These are phyloP conservation scores for Diplotaxis tenuifolia DNA, from an alignment of 345 rosid species.

Conservation along the genomic window DNA sequence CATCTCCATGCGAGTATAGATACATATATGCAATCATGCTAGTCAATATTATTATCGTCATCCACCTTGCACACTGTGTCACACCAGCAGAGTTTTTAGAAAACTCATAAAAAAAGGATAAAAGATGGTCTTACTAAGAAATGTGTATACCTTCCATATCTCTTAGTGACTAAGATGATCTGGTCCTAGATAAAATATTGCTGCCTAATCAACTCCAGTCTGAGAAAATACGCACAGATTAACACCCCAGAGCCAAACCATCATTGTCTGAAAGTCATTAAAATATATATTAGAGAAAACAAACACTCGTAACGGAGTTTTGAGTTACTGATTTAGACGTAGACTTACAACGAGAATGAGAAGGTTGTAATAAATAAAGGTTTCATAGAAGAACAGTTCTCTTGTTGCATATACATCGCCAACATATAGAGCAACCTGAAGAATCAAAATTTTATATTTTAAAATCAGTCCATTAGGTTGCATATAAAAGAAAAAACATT, in stretches of 20 bases:
- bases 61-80: conserved; percentile 92
- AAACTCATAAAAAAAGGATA: too few relatives aligned
- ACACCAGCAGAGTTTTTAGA: too few relatives aligned
- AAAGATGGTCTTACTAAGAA: background rate
- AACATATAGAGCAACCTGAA: conserved; percentile 80
- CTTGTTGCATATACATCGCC: conserved; percentile 68
- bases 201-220: conserved; percentile 72
- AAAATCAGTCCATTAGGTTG: conserved; percentile 3
- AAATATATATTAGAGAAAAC: conserved; percentile 1
- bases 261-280: conserved; percentile 62
- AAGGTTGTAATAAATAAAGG: conserved; percentile 93
- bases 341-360: conserved; percentile 91
- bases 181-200: conserved; percentile 78
- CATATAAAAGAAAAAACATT: background rate
- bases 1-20: conserved; percentile 97
- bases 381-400: conserved; percentile 87
- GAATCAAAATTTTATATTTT: conserved; percentile 25
- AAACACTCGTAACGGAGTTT: background rate
- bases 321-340: background rate
- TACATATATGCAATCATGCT: conserved; percentile 96
- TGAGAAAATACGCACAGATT: conserved; percentile 83
- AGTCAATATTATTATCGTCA: conserved; percentile 83
- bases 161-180: conserved; percentile 85
- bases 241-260: conserved; percentile 99
- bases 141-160: conserved; percentile 79